Percentiles rank a stretch among this genome's conserved stretches.
Evolutionary conservation across 2,329 filamentous ascomycete species (phyloP).

Genomic region (Apiospora marii): DNA sequence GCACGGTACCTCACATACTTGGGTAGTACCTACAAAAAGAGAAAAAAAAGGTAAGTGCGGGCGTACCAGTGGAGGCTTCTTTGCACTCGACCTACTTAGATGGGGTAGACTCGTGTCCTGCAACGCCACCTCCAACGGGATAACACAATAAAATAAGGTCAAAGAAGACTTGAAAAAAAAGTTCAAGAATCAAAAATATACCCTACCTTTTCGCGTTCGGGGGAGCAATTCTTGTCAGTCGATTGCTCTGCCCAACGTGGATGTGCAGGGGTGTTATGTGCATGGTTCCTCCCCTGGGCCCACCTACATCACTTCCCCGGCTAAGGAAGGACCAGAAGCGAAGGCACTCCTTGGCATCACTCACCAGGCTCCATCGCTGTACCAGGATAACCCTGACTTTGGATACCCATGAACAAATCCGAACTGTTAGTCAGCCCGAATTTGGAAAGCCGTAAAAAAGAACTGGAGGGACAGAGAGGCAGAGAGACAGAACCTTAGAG

Average conservation of each 20-base stretch:
- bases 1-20: slow-evolving; percentile 11
- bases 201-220: neutral
- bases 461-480: neutral
- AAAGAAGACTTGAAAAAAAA: neutral
- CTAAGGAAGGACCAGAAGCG: slow-evolving; percentile 5
- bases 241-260: neutral
- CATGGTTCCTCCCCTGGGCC: slow-evolving; percentile 2
- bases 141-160: neutral
- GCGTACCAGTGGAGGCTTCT: neutral
- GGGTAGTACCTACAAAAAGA: neutral
- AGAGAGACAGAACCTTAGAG: neutral
- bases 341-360: slow-evolving; percentile 18
- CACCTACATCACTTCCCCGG: slow-evolving; percentile 21
- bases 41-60: neutral
- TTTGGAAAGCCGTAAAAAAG: neutral
- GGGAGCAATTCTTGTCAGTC: slow-evolving; percentile 6
- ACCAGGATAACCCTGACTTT: neutral
- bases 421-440: slow-evolving; percentile 7
- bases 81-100: neutral
- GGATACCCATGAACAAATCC: neutral
- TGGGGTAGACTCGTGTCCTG: neutral
- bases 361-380: slow-evolving; percentile 7
- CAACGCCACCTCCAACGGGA: neutral
- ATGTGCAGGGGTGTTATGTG: neutral
- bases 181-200: neutral